Evolutionary conservation across 192 early-diverging fungal species (phyloP).

Genomic region (Phycomyces nitens): DNA sequence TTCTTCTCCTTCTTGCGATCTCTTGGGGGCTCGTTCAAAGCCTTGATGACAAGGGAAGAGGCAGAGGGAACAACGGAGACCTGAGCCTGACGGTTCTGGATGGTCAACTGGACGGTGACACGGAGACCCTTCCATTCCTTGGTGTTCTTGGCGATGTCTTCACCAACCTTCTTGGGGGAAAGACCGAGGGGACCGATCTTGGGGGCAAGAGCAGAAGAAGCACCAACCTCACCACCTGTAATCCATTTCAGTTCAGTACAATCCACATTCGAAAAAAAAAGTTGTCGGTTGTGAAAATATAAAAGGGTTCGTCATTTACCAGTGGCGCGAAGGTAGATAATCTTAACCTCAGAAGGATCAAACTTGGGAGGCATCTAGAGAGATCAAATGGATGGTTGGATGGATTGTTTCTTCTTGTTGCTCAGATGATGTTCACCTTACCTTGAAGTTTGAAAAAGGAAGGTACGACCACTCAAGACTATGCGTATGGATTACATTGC

Average conservation of each 20-base stretch:
- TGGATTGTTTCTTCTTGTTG: slow-evolving; percentile 4
- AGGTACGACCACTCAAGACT: neutral
- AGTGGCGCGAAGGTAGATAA: slow-evolving; percentile 92
- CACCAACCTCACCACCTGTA: slow-evolving; percentile 67
- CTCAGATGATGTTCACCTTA: neutral
- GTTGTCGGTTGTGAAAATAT: neutral
- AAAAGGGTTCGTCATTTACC: slow-evolving; percentile 32
- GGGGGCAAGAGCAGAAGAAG: slow-evolving; percentile 90
- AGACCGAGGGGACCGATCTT: slow-evolving; percentile 99
- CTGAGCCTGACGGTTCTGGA: slow-evolving; percentile 98
- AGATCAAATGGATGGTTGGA: slow-evolving; percentile 36
- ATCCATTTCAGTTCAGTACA: neutral
- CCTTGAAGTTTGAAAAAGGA: slow-evolving; percentile 15
- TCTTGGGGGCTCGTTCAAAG: slow-evolving; percentile 92
- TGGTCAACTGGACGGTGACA: slow-evolving; percentile 94
- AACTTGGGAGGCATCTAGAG: slow-evolving; percentile 72
- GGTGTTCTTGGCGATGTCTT: slow-evolving; percentile 99
- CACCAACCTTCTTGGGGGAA: slow-evolving; percentile 98
- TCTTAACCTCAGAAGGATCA: slow-evolving; percentile 75
- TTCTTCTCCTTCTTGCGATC: slow-evolving; percentile 99
- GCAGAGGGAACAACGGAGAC: slow-evolving; percentile 94
- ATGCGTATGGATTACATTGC: neutral
- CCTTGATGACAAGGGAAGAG: slow-evolving; percentile 91
- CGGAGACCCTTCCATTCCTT: slow-evolving; percentile 97
- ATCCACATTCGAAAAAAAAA: neutral